Base-by-base conservation (phyloP, 1,284 basidiomycete genomes). In the Schizophyllum amplum region DNA sequence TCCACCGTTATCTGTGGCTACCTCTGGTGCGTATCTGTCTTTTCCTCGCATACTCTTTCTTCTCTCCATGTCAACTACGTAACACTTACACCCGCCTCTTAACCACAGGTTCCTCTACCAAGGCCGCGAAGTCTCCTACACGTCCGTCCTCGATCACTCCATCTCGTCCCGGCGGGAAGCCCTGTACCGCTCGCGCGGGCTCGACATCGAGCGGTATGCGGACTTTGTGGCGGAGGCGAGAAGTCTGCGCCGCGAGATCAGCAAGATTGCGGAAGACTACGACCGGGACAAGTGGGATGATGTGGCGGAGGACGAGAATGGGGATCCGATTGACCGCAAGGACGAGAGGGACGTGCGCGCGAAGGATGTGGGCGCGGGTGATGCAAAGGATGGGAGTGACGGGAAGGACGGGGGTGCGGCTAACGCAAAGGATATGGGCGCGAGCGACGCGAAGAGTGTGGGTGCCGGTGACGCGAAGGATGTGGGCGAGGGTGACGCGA, bases 101-200 rank as follows among this genome's bases (percentile, higher is more conserved):
- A n/a, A n/a, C n/a, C n/a, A 7, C 61, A 78, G 77, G 79, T 82
- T 82, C 65, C 69, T 82, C 2, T 83, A 84, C 66, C 82, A 82
- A 68, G 83, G 84, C 22, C 77, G 83, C 17, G 84, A 87, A 70
- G 83, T 87, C 0, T 84, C 83, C 0, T 87, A 87, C 63, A 78
- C 82, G 3, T 83, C 84, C 26, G 73, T 86, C 1, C 72, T 87
- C 20, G 74, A 73, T 54, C 68, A 74, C 11, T 84, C 81, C 3
- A 76, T 86, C 26, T 81, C 81, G 1, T 70, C 81, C 5, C 74
- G 84, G 1, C 79, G 82, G 46, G 73, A 81, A 53, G 72, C 75
- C 11, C 67, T 86, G 33, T 87, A 87, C 67, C 75, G 76, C 59
- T 63, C 77, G 26, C 76, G 75, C n/a, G 84, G 83, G 0, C 70